phyloP scores from a whole-genome alignment of 225 moss, liverwort and hornwort genomes.

The Rhytidiadelphus loreus region DNA sequence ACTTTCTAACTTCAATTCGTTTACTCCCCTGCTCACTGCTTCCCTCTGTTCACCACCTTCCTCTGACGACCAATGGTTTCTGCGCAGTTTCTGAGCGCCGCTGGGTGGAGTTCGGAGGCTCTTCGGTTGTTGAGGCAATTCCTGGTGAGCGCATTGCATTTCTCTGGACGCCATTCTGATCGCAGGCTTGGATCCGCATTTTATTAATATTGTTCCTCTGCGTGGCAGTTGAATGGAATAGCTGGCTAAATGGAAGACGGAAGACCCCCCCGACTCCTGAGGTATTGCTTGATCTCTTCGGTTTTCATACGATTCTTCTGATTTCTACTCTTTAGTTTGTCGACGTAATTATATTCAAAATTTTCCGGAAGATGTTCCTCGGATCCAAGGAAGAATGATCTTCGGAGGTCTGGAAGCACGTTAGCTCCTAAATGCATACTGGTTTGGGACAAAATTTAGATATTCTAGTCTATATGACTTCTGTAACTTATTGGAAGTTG shows the following conservation, averaged over 20 bases:
- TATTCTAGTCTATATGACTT: neutral
- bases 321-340: neutral
- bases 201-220: neutral
- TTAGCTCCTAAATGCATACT: neutral
- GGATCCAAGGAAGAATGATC: neutral
- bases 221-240: conserved; percentile 51
- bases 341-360: neutral
- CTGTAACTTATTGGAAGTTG: neutral
- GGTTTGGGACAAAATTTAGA: neutral
- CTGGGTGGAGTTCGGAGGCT: conserved; percentile 41
- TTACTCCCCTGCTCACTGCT: neutral
- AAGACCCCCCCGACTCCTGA: conserved; percentile 31
- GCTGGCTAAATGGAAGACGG: conserved; percentile 45
- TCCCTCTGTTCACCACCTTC: neutral
- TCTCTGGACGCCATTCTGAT: neutral
- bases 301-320: neutral
- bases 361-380: neutral
- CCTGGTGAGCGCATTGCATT: conserved; percentile 23
- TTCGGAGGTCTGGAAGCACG: neutral
- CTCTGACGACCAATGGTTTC: neutral
- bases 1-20: neutral
- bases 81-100: conserved; percentile 30
- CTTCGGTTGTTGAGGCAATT: conserved; percentile 22
- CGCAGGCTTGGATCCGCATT: neutral
- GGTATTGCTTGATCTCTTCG: conserved; percentile 4